Evolutionary conservation across 2,329 filamentous ascomycete species (phyloP), one percentile per base, ranked within the genome.

Genomic region (Claviceps maximensis): DNA sequence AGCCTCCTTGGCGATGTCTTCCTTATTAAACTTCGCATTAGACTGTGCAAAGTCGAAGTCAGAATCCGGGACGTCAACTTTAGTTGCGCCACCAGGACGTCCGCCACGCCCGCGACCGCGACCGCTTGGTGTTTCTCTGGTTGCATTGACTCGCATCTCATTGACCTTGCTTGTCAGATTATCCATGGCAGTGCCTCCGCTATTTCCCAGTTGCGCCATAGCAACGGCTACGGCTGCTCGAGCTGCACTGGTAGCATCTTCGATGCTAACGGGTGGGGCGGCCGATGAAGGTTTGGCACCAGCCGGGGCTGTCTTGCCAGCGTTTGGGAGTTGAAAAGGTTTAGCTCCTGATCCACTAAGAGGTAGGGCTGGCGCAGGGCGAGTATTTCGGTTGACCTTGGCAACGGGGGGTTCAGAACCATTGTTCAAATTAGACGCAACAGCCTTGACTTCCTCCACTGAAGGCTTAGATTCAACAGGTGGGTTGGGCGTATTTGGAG

Each of bases 1-100:
- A 4, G 87, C 89, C 67, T 96, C 89, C 71, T 95, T 95, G 41
- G 87, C 85, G 47, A 95, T 68, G 15, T 73, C 69, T 41, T 69
- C 65, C 62, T 72, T 73, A 63, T 74, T 74, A 56, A 74, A 73
- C 60, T 74, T 74, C 40, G 71, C 71, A 56, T 74, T 74, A 41
- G 70, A 66, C 51, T 70, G 65, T 5, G 86, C 86, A 63, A 98
- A 98, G 64, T 98, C 91, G 61, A 90, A 98, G 64, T 97, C 93
- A 1, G 87, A 83, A 48, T 86, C 80, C 0, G 93, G 93, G 2
- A 98, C 87, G 51, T 95, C 90, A 33, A 97, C 82, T 71, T 88
- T 93, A 60, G 77, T 73, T 49, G 76, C 56, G 10, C 49, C 53
- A 38, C 58, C 57, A 25, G 67, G 67, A 38, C 74, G 71, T 15